Base-by-base conservation (phyloP, 352 stramenopile genomes). In the Elongisporangium anandrum region DNA sequence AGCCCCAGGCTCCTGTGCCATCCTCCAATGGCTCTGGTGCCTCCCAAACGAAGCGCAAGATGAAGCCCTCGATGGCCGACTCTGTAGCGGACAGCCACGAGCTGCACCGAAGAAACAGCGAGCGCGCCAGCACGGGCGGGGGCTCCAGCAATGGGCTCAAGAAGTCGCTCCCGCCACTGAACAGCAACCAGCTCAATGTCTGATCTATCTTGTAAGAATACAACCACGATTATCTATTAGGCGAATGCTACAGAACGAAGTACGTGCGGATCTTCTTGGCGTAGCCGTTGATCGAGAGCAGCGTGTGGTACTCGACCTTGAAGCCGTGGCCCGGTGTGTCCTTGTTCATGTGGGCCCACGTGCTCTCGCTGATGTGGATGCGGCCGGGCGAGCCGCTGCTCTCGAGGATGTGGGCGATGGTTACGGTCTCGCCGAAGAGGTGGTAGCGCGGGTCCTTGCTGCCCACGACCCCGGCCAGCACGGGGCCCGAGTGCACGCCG, bases 391-490 rank as follows among this genome's bases (percentile, higher is more conserved):
- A 74, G 34, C 87, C 84, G 49, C 75, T 88, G 69, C 79, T 91
- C 52, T 96, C 87, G 49, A 96, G 71, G 38, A 80, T 79, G 45
- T 96, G 80, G 1, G 85, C 86, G 39, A 94, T 90, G 21, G 80
- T 96, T 56, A 94, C 84, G 1, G 87, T 90, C 56, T 94, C 84
- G 3, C 87, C 87, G 41, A 95, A 94, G 16, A 96, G 68, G 45
- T 96, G 87, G 50, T 92, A 97, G 10, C 86, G 78, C 49, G 85
- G 88, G 57, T 92, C 83, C 51, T 85, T 88, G 45, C 73, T 88
- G 8, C 89, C 89, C 1, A 96, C 87, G 20, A 97, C 87, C 0
- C 88, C 88, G 0, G 85, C 88, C 2, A 96, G 65, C 29, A 97
- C 77, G 0, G 78, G 73, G 1, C 88, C 89, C 2, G 84, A 90